A percentile compares a stretch with the other conserved stretches of the same genome.
These are phyloP conservation scores for Ophiostoma quercus DNA, from an alignment of 2,329 filamentous ascomycete species.

Conservation along the genomic window DNA sequence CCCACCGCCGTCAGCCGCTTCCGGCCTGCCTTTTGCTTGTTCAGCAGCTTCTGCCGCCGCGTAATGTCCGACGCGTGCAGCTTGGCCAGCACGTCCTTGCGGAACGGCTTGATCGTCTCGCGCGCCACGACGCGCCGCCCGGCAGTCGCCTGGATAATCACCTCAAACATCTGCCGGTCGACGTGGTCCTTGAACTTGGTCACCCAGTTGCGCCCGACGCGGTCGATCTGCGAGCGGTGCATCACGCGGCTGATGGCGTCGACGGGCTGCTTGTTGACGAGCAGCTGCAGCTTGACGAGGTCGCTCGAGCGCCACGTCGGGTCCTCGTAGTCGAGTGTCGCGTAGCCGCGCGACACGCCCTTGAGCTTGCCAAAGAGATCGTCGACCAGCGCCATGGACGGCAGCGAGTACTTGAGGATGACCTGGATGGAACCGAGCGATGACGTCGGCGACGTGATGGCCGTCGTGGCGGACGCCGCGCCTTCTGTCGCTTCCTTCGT, in stretches of 20 bases:
- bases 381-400: slow-evolving; percentile 84
- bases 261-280: slow-evolving; percentile 89
- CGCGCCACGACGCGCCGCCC: slow-evolving; percentile 79
- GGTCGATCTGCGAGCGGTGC: slow-evolving; percentile 73
- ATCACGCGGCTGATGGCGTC: slow-evolving; percentile 92
- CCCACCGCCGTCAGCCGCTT: slow-evolving; percentile 81
- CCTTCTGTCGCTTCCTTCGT: slow-evolving; percentile 31
- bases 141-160: slow-evolving; percentile 80
- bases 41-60: slow-evolving; percentile 76
- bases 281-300: slow-evolving; percentile 81
- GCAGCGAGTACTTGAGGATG: slow-evolving; percentile 87
- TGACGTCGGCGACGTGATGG: slow-evolving; percentile 36
- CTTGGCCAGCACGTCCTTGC: slow-evolving; percentile 91
- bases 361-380: slow-evolving; percentile 98
- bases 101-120: slow-evolving; percentile 92
- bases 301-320: slow-evolving; percentile 76
- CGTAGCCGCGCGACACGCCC: slow-evolving; percentile 79
- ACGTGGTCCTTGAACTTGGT: slow-evolving; percentile 96
- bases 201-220: slow-evolving; percentile 82
- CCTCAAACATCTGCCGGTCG: slow-evolving; percentile 88
- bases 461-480: not conserved
- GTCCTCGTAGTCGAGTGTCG: slow-evolving; percentile 94
- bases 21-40: slow-evolving; percentile 93
- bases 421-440: slow-evolving; percentile 80
- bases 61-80: slow-evolving; percentile 86